phyloP scores from a whole-genome alignment of 352 stramenopile genomes.

The Phytophthora syringae region DNA sequence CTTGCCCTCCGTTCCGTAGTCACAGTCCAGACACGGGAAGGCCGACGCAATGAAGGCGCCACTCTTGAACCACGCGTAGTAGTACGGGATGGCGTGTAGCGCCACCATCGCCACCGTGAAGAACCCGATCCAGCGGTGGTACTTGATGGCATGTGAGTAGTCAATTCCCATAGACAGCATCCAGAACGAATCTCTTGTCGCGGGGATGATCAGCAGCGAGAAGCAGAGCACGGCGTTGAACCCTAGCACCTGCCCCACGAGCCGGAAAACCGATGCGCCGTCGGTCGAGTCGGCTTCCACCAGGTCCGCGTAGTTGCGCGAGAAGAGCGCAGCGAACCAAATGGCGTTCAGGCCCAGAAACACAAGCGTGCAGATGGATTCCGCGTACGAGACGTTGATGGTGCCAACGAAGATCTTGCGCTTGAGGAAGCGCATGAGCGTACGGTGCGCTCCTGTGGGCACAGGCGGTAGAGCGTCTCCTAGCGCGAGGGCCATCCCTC shows the following conservation, averaged over 20 bases:
- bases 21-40: constrained; percentile 75
- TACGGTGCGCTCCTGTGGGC: constrained; percentile 72
- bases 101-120: constrained; percentile 72
- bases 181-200: constrained; percentile 83
- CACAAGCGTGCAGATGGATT: constrained; percentile 69
- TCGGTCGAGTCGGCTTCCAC: constrained; percentile 59
- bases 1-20: constrained; percentile 71
- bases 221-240: constrained; percentile 81
- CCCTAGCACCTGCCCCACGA: constrained; percentile 69
- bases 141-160: constrained; percentile 89
- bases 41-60: constrained; percentile 60
- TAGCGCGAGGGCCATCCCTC: constrained; percentile 65
- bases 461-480: constrained; percentile 77
- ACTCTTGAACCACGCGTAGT: constrained; percentile 66
- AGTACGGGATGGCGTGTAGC: constrained; percentile 76
- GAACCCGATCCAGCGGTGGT: constrained; percentile 87
- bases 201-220: constrained; percentile 65
- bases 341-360: constrained; percentile 83
- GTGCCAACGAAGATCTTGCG: constrained; percentile 74
- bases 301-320: constrained; percentile 61
- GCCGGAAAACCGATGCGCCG: constrained; percentile 45
- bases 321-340: constrained; percentile 85
- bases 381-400: constrained; percentile 83
- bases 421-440: constrained; percentile 82
- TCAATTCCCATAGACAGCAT: constrained; percentile 85